Base-by-base conservation (phyloP, 768 basidiomycete genomes). In the Strobilomyces confusus region DNA sequence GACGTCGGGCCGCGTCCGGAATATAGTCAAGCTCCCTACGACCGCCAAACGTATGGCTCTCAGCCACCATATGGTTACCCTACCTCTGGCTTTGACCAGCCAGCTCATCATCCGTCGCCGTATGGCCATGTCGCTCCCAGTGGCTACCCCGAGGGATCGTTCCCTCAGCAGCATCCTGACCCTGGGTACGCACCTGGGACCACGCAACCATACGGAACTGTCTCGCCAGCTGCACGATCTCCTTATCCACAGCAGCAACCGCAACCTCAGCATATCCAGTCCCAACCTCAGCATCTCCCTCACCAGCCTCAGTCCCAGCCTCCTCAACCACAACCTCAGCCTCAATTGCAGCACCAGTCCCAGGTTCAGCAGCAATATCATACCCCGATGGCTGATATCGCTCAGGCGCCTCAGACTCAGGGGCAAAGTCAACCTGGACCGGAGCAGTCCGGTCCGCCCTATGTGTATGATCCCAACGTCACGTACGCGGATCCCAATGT, bases 401-500 rank as follows among this genome's bases (percentile, higher is more conserved):
- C 52, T 12, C 55, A 63, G 14, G 38, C 37, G 5, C 20, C 32
- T 14, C 58, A 61, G 17, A 50, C 53, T 44, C 62, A 58, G 19
- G 47, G 2, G 1, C 61, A 64, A 45, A 47, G 30, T 41, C 60
- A 64, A 37, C 41, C 57, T 8, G 58, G 36, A 19, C 33, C 52
- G 15, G 70, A 61, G 20, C 64, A 64, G 32, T 51, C 63, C 7
- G 77, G 76, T 19, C 79, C 79, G 9, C 80, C 80, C 14, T 81
- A 73, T 51, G 67, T 72, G 9, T 92, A 79, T 62, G 81, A 90
- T 58, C 86, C 88, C 5, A 77, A 74, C 26, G 72, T 75, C 45
- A 82, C 81, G 20, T 93, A 93, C 60, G 70, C 81, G 15, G 90
- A 93, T 65, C 80, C 83, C 50, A 90, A 90, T 57, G 89, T 85